phyloP scores from a whole-genome alignment of 163 green algal genomes.

The Chlamydomonas reinhardtii region DNA sequence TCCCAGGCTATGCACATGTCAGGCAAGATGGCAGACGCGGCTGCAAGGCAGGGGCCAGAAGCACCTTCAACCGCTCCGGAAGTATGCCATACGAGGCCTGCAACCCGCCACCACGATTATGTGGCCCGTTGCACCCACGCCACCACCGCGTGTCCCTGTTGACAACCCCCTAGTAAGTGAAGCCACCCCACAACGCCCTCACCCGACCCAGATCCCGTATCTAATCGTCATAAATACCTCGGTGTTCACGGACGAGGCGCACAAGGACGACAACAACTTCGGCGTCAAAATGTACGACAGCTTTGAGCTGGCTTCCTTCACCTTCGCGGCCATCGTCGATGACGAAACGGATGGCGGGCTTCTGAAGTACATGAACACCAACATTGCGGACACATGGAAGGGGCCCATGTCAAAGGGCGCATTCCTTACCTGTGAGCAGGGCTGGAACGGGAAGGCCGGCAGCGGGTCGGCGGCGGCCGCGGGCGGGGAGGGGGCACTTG shows the following conservation, averaged over 20 bases:
- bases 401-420: constrained; percentile 54
- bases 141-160: too few relatives aligned
- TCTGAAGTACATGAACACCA: constrained; percentile 56
- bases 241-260: constrained; percentile 59
- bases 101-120: too few relatives aligned
- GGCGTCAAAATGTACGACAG: constrained; percentile 50
- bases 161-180: too few relatives aligned
- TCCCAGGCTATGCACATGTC: too few relatives aligned
- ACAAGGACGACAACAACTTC: constrained; percentile 48
- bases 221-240: constrained; percentile 61
- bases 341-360: constrained; percentile 53
- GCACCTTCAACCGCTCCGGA: too few relatives aligned
- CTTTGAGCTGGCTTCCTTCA: constrained; percentile 45
- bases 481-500: too few relatives aligned
- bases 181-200: too few relatives aligned
- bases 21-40: too few relatives aligned
- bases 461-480: too few relatives aligned
- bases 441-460: neutral
- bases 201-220: constrained; percentile 33
- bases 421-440: constrained; percentile 62
- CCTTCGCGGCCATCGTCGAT: constrained; percentile 68
- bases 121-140: too few relatives aligned
- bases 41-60: too few relatives aligned
- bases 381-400: constrained; percentile 46
- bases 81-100: too few relatives aligned